A percentile compares a stretch with the other conserved stretches of the same genome.
phyloP scores from a whole-genome alignment of 768 basidiomycete genomes.

The Mycena sanguinolenta region DNA sequence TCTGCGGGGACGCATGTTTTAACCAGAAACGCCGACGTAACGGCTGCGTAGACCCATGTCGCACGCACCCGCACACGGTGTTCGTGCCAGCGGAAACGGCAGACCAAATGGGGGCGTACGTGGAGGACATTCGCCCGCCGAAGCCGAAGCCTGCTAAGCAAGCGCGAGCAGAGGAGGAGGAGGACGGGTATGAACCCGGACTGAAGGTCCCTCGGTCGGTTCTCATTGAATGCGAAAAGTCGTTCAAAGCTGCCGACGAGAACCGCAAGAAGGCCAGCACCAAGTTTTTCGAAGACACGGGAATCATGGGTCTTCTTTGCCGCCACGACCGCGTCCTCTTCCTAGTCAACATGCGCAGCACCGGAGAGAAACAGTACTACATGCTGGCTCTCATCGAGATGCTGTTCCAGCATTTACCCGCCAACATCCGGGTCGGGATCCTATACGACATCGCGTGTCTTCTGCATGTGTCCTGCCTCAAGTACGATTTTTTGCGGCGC shows the following conservation, averaged over 20 bases:
- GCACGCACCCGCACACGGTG: conserved; percentile 35
- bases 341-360: conserved; percentile 48
- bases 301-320: conserved; percentile 51
- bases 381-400: conserved; percentile 45
- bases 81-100: conserved; percentile 42
- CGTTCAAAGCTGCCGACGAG: conserved; percentile 8
- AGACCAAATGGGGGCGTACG: conserved; percentile 34
- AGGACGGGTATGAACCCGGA: not conserved
- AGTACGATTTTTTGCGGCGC: conserved; percentile 38
- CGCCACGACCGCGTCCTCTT: conserved; percentile 48
- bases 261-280: conserved; percentile 34
- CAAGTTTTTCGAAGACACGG: conserved; percentile 43
- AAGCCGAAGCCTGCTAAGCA: not conserved
- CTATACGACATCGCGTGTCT: conserved; percentile 53
- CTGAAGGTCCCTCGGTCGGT: not conserved
- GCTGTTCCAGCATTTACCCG: conserved; percentile 47
- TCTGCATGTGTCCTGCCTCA: conserved; percentile 39
- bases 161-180: not conserved
- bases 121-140: conserved; percentile 31
- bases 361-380: conserved; percentile 51
- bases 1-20: conserved; percentile 52
- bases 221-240: not conserved
- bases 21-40: conserved; percentile 45
- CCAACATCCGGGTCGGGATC: conserved; percentile 31
- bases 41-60: conserved; percentile 39